Evolutionary conservation across 2,329 filamentous ascomycete genomes (phyloP).

Genomic region (Pseudogymnoascus sp.): DNA sequence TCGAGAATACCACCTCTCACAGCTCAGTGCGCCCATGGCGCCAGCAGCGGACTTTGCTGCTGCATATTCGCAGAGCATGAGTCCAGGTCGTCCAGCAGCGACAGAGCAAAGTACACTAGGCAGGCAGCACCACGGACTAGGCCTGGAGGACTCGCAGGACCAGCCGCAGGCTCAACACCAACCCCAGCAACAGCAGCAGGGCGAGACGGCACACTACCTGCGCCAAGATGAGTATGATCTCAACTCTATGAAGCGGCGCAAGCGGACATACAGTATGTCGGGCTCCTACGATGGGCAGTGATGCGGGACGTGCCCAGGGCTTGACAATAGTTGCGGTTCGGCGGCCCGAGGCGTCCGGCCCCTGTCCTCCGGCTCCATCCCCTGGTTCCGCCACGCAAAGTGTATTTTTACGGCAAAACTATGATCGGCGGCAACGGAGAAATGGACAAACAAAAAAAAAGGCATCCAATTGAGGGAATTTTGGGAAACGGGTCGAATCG

Average conservation of each 20-base stretch:
- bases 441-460: not conserved
- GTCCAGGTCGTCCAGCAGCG: conserved; percentile 14
- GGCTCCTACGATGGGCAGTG: conserved; percentile 9
- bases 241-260: conserved; percentile 7
- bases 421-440: conserved; percentile 3
- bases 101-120: conserved; percentile 20
- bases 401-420: conserved; percentile 8
- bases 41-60: conserved; percentile 44
- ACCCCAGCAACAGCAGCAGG: conserved; percentile 20
- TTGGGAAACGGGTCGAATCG: not conserved
- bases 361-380: not conserved
- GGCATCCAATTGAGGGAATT: not conserved
- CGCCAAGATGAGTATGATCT: conserved; percentile 1
- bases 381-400: not conserved
- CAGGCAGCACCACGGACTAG: conserved; percentile 9
- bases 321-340: not conserved
- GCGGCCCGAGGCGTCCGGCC: not conserved
- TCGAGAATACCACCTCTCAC: conserved; percentile 46
- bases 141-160: conserved; percentile 17
- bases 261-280: conserved; percentile 13
- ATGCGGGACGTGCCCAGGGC: not conserved
- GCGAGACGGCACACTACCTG: conserved; percentile 24
- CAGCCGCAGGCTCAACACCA: conserved; percentile 18
- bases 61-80: conserved; percentile 23
- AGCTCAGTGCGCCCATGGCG: conserved; percentile 49